phyloP scores from a whole-genome alignment of 768 basidiomycete genomes.

The Lepiota subincarnata region DNA sequence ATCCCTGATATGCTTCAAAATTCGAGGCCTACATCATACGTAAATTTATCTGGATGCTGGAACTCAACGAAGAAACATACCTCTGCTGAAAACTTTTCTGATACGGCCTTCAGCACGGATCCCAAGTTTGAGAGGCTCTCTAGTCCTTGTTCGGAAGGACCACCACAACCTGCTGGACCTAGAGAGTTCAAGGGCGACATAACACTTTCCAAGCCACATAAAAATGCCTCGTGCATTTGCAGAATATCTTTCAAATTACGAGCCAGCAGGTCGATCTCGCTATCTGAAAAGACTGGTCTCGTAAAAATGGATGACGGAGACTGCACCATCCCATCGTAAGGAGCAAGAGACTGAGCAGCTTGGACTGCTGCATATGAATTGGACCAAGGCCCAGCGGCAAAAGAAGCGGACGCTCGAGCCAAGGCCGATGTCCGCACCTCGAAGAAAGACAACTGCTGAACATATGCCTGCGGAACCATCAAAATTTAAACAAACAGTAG shows the following conservation, averaged over 20 bases:
- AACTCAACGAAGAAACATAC: constrained; percentile 29
- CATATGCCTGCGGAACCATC: constrained; percentile 50
- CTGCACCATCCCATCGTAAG: constrained; percentile 12
- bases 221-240: constrained; percentile 62
- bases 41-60: not conserved
- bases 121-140: constrained; percentile 32
- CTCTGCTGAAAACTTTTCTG: constrained; percentile 55
- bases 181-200: constrained; percentile 50
- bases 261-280: constrained; percentile 54
- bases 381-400: constrained; percentile 41
- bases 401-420: constrained; percentile 37
- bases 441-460: constrained; percentile 52
- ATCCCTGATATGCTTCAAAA: constrained; percentile 79
- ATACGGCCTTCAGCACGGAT: constrained; percentile 44
- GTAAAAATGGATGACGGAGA: constrained; percentile 23
- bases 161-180: constrained; percentile 25
- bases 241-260: constrained; percentile 70
- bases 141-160: constrained; percentile 12
- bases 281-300: constrained; percentile 48
- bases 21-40: constrained; percentile 50
- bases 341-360: constrained; percentile 17
- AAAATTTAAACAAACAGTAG: not conserved
- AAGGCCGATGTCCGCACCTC: constrained; percentile 38
- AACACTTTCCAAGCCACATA: constrained; percentile 47
- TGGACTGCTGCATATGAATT: constrained; percentile 38